A percentile compares a stretch with the other conserved stretches of the same genome.
These are phyloP conservation scores for Cryphonectria carpinicola DNA, from an alignment of 2,329 filamentous ascomycete species.

Conservation along the genomic window DNA sequence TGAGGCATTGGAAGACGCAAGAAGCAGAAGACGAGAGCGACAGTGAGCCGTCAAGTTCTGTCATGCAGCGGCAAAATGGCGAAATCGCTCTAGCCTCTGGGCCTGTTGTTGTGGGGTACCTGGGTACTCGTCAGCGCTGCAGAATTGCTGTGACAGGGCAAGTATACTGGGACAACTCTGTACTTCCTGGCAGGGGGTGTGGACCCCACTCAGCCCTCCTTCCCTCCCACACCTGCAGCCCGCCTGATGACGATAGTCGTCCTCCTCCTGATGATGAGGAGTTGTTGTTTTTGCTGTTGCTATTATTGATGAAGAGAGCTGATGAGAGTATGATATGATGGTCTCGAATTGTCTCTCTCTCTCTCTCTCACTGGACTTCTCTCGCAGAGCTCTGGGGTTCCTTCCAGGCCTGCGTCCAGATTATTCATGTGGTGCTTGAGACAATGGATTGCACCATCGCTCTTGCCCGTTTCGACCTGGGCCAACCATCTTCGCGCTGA, in stretches of 20 bases:
- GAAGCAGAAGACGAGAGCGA: conserved; percentile 7
- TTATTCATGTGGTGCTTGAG: conserved; percentile 8
- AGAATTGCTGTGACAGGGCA: background rate
- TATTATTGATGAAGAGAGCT: background rate
- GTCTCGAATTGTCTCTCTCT: background rate
- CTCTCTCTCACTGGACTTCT: too few species aligned
- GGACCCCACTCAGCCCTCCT: background rate
- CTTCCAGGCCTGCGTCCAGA: background rate
- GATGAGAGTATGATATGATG: background rate
- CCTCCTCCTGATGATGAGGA: background rate
- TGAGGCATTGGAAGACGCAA: conserved; percentile 14
- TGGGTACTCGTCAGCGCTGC: background rate
- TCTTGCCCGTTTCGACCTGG: conserved; percentile 12
- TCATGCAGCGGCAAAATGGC: conserved; percentile 30
- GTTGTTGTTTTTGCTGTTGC: too few species aligned
- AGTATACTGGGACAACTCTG: background rate
- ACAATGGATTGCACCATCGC: conserved; percentile 16
- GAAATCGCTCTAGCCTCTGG: conserved; percentile 19
- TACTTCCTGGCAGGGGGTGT: background rate
- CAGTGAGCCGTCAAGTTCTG: conserved; percentile 10
- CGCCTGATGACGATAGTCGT: background rate
- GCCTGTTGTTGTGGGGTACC: background rate
- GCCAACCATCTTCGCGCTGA: background rate
- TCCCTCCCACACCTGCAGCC: background rate
- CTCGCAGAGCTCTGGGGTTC: background rate